phyloP scores from a whole-genome alignment of 164 flowering plant genomes.

The Pachysandra terminalis region DNA sequence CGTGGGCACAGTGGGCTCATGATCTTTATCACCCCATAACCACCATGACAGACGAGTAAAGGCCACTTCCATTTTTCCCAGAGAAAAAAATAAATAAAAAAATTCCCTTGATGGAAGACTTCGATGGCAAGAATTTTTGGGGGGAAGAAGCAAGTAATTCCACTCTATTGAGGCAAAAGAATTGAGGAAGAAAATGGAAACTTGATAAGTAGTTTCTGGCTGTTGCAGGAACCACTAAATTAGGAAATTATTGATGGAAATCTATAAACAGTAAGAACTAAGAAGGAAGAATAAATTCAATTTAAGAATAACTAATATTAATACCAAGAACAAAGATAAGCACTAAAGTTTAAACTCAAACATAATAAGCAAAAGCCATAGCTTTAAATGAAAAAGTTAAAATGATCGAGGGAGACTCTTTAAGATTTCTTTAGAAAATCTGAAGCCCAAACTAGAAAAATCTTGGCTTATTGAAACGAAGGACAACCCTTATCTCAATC shows the following conservation, averaged over 20 bases:
- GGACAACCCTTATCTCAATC: background rate
- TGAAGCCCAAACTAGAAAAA: background rate
- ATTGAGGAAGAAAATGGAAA: background rate
- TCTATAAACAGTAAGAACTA: background rate
- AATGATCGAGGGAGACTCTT: background rate
- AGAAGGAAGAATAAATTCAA: background rate
- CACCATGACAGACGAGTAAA: constrained; percentile 33
- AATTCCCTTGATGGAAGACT: background rate
- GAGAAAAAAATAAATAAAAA: background rate
- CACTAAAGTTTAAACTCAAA: background rate
- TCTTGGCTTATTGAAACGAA: background rate
- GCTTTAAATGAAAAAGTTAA: background rate
- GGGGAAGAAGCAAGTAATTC: background rate
- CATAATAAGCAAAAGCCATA: background rate
- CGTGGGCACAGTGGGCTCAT: constrained; percentile 20
- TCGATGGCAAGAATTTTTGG: background rate
- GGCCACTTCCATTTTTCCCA: constrained; percentile 31
- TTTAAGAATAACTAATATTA: background rate
- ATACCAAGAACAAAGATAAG: background rate
- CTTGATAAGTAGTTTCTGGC: background rate
- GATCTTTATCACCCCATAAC: constrained; percentile 35
- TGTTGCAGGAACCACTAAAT: background rate
- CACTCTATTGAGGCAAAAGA: background rate
- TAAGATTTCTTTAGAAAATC: background rate
- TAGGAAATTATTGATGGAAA: background rate